These are phyloP conservation scores for Globisporangium ultimum DNA, from an alignment of 352 stramenopile species.

Conservation along the genomic window DNA sequence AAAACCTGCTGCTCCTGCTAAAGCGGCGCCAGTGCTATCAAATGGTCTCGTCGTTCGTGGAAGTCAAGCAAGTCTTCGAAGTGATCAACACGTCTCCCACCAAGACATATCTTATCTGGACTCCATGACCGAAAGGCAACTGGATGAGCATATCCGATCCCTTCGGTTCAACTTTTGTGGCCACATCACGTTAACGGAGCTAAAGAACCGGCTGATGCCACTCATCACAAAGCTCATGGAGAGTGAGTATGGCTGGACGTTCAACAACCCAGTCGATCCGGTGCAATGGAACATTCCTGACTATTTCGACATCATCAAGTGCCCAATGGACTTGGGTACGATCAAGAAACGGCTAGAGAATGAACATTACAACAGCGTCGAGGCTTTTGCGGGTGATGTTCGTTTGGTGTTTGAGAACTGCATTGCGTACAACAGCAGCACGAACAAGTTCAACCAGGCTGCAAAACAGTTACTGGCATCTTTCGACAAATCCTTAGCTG, in stretches of 20 bases:
- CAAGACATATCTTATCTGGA: slow-evolving; percentile 88
- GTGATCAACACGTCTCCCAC: slow-evolving; percentile 59
- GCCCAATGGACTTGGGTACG: slow-evolving; percentile 98
- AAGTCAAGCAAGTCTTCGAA: slow-evolving; percentile 51
- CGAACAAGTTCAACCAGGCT: slow-evolving; percentile 87
- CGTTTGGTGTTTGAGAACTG: slow-evolving; percentile 89
- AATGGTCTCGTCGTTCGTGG: slow-evolving; percentile 77
- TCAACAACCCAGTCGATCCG: slow-evolving; percentile 95
- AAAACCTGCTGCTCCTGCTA: slow-evolving; percentile 2
- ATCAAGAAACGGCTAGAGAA: slow-evolving; percentile 96
- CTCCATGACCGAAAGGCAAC: slow-evolving; percentile 80
- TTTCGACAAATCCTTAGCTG: slow-evolving; percentile 66
- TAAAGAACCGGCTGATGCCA: slow-evolving; percentile 83
- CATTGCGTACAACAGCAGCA: slow-evolving; percentile 88
- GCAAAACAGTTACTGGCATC: slow-evolving; percentile 76
- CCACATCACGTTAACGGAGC: slow-evolving; percentile 74
- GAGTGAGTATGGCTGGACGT: slow-evolving; percentile 88
- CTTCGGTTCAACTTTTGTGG: slow-evolving; percentile 87
- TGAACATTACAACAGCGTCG: slow-evolving; percentile 91
- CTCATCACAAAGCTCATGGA: slow-evolving; percentile 87
- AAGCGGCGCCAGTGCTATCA: slow-evolving; percentile 10
- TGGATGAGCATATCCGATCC: slow-evolving; percentile 89
- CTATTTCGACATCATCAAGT: slow-evolving; percentile 93
- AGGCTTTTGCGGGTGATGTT: slow-evolving; percentile 85
- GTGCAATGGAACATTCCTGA: slow-evolving; percentile 91